Base-by-base conservation (phyloP, 306 rosid species). In the Fragaria iinumae region DNA sequence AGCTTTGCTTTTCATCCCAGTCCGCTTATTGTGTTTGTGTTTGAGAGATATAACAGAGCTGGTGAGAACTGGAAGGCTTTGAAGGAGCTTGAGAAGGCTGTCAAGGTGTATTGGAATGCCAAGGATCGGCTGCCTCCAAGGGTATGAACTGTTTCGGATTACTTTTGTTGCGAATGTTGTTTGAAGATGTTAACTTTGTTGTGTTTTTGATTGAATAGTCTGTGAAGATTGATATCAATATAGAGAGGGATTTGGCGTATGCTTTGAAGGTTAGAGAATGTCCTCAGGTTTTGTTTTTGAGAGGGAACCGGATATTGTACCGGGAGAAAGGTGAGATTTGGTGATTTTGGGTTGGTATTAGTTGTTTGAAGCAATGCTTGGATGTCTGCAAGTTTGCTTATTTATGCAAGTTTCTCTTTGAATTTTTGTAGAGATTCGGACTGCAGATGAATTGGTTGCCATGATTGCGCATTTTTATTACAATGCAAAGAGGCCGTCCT, bases 401-500 rank as follows among this genome's bases (percentile, higher is more conserved):
- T 76, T 55, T 48, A 23, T 53, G 60, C 38, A 59, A 44, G 32
- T 45, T 55, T 48, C 16, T 8, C 21, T 71, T 63, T 63, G 25
- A 36, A 7, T 3, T 55, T 77, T 67, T 74, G 86, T 88, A 92
- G 97, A 83, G 64, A 69, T 84, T 72, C 86, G 93, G 60, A 85
- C 85, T 12, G 85, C 93, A 2, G 92, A 92, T 63, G 98, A 96
- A 72, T 71, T 92, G 85, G 98, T 96, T 79, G 89, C 87, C 52
- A 92, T 91, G 97, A 96, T 96, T 80, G 96, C 98, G 41, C 90
- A 89, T 84, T 91, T 96, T 87, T 96, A 91, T 80, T 92, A 92
- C 89, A 96, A 91, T 63, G 98, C 97, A 65, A 92, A 87, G 88
- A 90, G 83, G 84, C 98, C 98, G 63, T 83, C 88, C n/a, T 96